A percentile compares a stretch with the other conserved stretches of the same genome.
phyloP scores from a whole-genome alignment of 129 eudicot genomes.

The Artemisia annua region DNA sequence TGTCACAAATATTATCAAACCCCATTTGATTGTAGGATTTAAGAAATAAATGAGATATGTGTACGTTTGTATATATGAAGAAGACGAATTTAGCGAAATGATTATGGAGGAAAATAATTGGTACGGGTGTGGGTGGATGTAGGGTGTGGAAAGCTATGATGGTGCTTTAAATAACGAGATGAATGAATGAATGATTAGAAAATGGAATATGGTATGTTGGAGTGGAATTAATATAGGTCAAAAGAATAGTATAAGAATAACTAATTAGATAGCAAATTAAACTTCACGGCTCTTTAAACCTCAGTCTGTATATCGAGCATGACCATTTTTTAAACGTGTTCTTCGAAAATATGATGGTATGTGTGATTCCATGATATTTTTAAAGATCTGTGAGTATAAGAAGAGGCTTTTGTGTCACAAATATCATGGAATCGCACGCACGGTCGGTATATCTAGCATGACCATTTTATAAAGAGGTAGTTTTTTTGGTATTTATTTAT shows the following conservation, averaged over 20 bases:
- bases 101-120: constrained; percentile 32
- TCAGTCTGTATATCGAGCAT: too few species aligned
- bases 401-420: too few species aligned
- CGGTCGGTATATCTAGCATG: too few species aligned
- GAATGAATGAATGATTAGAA: constrained; percentile 49
- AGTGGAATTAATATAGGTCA: constrained; percentile 32
- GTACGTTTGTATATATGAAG: constrained; percentile 7
- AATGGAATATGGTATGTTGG: constrained; percentile 36
- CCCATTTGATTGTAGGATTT: constrained; percentile 43
- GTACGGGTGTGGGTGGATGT: constrained; percentile 38
- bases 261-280: too few species aligned
- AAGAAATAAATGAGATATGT: constrained; percentile 6
- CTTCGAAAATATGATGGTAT: too few species aligned
- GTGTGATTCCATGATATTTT: too few species aligned
- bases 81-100: constrained; percentile 18
- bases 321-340: too few species aligned
- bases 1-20: constrained; percentile 48
- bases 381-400: too few species aligned
- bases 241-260: constrained; percentile 23
- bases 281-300: too few species aligned
- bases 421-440: too few species aligned
- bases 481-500: too few species aligned
- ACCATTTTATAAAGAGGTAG: too few species aligned
- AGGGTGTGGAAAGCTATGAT: constrained; percentile 36
- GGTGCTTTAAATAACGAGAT: constrained; percentile 42